phyloP scores from a whole-genome alignment of 2,329 filamentous ascomycete genomes.

The Xylaria hypoxylon region DNA sequence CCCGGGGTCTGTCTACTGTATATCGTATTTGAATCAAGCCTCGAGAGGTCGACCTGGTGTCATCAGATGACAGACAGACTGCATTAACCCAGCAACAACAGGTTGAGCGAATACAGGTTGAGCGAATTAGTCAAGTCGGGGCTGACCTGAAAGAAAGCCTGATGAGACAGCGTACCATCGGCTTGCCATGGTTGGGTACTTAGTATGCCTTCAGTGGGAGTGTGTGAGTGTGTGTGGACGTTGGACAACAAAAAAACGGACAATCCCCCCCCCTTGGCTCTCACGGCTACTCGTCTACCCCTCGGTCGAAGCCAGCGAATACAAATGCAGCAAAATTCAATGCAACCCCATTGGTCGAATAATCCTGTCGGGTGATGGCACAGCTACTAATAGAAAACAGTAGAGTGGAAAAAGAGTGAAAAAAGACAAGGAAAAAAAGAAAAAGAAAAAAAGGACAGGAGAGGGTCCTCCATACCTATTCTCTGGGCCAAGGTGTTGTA shows the following conservation, averaged over 20 bases:
- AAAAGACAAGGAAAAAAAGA: constrained; percentile 1
- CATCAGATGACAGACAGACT: constrained; percentile 39
- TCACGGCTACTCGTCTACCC: constrained; percentile 26
- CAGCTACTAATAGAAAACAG: constrained; percentile 24
- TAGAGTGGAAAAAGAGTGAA: constrained; percentile 10
- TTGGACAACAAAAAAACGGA: constrained; percentile 19
- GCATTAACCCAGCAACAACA: constrained; percentile 34
- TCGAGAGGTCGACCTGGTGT: constrained; percentile 29
- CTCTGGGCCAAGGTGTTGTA: constrained; percentile 28
- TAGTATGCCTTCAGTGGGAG: constrained; percentile 21
- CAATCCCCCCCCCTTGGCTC: constrained; percentile 22
- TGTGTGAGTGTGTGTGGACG: constrained; percentile 16
- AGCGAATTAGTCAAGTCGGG: constrained; percentile 36
- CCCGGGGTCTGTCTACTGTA: constrained; percentile 5
- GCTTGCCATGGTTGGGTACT: constrained; percentile 30
- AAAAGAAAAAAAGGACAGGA: constrained; percentile 12
- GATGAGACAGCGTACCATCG: constrained; percentile 39
- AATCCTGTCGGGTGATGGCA: constrained; percentile 36
- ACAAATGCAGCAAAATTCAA: constrained; percentile 34
- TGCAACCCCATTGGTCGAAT: constrained; percentile 34
- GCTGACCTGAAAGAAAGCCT: constrained; percentile 34
- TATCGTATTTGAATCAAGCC: constrained; percentile 26
- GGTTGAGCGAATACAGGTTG: constrained; percentile 34
- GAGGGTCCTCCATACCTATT: constrained; percentile 25
- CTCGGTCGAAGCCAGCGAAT: constrained; percentile 37